Evolutionary conservation across 2,329 filamentous ascomycete species (phyloP).

Genomic region (Scleromitrula shiraiana): DNA sequence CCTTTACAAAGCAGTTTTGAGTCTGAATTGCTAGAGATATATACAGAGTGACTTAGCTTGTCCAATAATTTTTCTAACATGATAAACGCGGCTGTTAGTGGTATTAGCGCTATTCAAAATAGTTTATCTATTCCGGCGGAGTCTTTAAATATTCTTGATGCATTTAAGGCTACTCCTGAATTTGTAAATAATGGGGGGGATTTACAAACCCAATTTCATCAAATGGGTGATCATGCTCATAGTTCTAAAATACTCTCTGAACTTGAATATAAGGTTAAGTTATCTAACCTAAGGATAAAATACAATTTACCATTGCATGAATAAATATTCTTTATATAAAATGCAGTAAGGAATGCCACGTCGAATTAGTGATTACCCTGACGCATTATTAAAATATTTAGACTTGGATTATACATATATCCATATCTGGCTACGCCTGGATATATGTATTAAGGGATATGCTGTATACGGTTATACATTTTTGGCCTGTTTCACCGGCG

Average conservation of each 20-base stretch:
- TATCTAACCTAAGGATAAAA: neutral
- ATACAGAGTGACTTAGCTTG: neutral
- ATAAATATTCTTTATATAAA: neutral
- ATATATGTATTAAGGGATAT: neutral
- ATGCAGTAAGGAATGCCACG: neutral
- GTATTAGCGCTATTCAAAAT: neutral
- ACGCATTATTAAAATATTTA: no score
- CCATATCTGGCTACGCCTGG: no score
- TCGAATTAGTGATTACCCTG: neutral
- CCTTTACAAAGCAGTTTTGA: conserved; percentile 4
- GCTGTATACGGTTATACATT: neutral
- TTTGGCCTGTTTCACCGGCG: no score
- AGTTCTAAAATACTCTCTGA: neutral
- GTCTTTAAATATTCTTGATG: neutral
- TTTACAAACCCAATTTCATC: neutral
- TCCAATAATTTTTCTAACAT: neutral
- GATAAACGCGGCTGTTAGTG: neutral
- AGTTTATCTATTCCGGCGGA: neutral
- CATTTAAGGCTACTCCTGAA: neutral
- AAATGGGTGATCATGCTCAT: neutral
- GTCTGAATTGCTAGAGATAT: neutral
- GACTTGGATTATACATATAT: no score
- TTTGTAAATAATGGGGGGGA: neutral
- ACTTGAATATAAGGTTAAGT: neutral
- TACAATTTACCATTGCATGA: neutral